Evolutionary conservation across 148 eudicot genomes (phyloP), one percentile per base, ranked within the genome.

Genomic region (Spergularia bocconei): DNA sequence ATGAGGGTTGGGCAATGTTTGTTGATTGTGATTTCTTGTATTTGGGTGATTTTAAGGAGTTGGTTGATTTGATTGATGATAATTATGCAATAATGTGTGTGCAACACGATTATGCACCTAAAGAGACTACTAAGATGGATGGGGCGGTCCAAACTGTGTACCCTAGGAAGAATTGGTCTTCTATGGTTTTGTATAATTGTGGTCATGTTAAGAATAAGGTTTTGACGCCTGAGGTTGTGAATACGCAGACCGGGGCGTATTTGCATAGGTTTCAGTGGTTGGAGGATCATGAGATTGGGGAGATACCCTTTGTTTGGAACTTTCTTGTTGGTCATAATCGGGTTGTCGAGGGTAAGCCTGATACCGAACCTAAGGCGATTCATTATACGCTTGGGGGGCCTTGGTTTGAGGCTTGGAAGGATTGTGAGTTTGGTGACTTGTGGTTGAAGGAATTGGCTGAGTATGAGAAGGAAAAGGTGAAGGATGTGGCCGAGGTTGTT

Each of bases 101-200:
- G 6, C 93, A 95, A 65, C 99, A 95, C 75, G 99, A 95, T 85
- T 92, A 95, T 57, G 69, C 97, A 0, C 99, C 99, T 0, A 95
- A 92, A 52, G 99, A 95, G 78, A 89, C 90, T 3, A 95, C 99
- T 0, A 95, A 95, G 41, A 95, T 95, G 99, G 97, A 92, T 17
- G 99, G 99, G 4, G 99, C 89, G 0, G 92, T 95, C 1, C 99
- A 95, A 55, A 95, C 99, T 6, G 82, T 90, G 15, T 95, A 95
- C 54, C 99, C 99, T 6, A 84, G 99, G 73, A 95, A 95, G 89
- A 95, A 95, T 63, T 95, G 99, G 99, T 92, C 97, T 2, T 95
- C 99, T 0, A 90, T 95, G 99, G 99, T 95, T 75, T 73, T 95
- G 81, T 95, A 95, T 66, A 95, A 95, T 65, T 95, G 97, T 70